Conservation (phyloP, 1,139 yeast genomes). For the Kodamaea arcana region DNA sequence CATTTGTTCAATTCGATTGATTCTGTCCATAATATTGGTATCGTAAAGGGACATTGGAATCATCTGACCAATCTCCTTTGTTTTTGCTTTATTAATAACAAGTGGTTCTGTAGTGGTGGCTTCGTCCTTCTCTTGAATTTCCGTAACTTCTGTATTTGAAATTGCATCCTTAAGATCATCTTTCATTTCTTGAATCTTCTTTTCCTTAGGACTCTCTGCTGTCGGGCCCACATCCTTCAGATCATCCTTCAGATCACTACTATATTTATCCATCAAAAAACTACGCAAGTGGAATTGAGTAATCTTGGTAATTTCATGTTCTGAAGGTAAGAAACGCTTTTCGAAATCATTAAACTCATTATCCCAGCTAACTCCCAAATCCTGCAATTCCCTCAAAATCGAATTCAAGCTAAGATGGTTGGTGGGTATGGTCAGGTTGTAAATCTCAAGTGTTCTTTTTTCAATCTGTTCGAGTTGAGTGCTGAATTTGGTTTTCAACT, state of each 20-base stretch:
- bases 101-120: background rate
- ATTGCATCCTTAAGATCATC: slow-evolving; percentile 2
- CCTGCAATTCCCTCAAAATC: slow-evolving; percentile 69
- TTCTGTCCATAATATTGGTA: slow-evolving; percentile 21
- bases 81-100: slow-evolving; percentile 11
- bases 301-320: slow-evolving; percentile 86
- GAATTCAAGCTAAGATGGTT: slow-evolving; percentile 69
- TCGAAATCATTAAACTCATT: slow-evolving; percentile 81
- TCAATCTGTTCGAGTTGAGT: slow-evolving; percentile 49
- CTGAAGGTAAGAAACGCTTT: slow-evolving; percentile 75
- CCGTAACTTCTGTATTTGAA: slow-evolving; percentile 1
- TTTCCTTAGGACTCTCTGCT: slow-evolving; percentile 1
- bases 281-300: slow-evolving; percentile 85
- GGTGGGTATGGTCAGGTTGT: slow-evolving; percentile 54
- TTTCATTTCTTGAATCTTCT: slow-evolving; percentile 4
- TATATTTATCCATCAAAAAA: slow-evolving; percentile 55
- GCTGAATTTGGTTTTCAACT: slow-evolving; percentile 51
- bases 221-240: background rate
- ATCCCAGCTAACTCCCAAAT: slow-evolving; percentile 86
- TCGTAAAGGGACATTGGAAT: slow-evolving; percentile 23
- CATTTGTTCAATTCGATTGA: slow-evolving; percentile 26
- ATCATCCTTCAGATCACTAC: slow-evolving; percentile 22
- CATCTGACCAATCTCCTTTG: slow-evolving; percentile 19
- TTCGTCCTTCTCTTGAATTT: slow-evolving; percentile 1
- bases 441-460: slow-evolving; percentile 48